Percentiles rank a stretch among this genome's conserved stretches.
phyloP scores from a whole-genome alignment of 2,329 filamentous ascomycete genomes.

The Endothia cerciana region DNA sequence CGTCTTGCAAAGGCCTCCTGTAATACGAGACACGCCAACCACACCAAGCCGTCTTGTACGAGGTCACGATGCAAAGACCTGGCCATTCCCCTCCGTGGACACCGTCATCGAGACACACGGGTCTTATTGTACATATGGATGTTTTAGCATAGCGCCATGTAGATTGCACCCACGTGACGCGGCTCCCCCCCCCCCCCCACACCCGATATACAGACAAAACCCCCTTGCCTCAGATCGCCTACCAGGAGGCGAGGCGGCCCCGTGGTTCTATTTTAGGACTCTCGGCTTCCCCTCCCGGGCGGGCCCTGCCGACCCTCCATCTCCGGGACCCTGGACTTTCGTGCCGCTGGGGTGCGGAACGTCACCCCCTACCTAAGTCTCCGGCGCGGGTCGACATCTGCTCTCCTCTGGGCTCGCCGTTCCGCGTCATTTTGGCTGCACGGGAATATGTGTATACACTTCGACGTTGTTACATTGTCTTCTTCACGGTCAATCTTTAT shows the following conservation, averaged over 20 bases:
- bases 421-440: too few relatives aligned
- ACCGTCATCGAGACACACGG: background rate
- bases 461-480: too few relatives aligned
- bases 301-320: slow-evolving; percentile 14
- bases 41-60: background rate
- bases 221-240: slow-evolving; percentile 13
- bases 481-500: too few relatives aligned
- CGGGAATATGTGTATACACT: too few relatives aligned
- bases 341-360: background rate
- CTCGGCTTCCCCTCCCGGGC: slow-evolving; percentile 1
- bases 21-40: background rate
- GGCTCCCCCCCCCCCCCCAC: background rate
- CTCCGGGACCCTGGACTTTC: background rate
- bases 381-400: background rate
- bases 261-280: slow-evolving; percentile 10
- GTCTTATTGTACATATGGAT: too few relatives aligned
- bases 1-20: background rate
- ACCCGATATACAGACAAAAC: background rate
- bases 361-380: background rate
- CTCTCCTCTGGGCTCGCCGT: too few relatives aligned
- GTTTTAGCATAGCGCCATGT: background rate
- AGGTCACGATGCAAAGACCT: background rate
- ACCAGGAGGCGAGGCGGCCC: background rate
- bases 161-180: slow-evolving; percentile 12
- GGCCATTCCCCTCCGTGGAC: background rate